Percentiles rank a stretch among this genome's conserved stretches.
These are phyloP conservation scores for Coniella lustricola DNA, from an alignment of 2,329 filamentous ascomycete genomes.

Conservation along the genomic window DNA sequence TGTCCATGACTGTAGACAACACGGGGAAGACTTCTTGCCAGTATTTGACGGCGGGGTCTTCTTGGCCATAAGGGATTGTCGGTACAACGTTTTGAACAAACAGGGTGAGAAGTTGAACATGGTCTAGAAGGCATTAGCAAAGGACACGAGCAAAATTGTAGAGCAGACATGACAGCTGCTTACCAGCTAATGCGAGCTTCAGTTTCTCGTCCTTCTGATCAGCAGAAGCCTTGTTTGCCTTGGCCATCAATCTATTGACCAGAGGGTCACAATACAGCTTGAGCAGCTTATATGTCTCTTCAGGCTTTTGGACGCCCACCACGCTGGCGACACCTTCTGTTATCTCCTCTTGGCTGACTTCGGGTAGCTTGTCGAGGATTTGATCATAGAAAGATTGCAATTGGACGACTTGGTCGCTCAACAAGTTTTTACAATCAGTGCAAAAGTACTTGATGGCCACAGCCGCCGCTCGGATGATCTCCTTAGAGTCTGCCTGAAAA, in stretches of 20 bases:
- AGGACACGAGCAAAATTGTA: no score
- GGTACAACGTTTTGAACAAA: slow-evolving; percentile 77
- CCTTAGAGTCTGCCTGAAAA: slow-evolving; percentile 80
- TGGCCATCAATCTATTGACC: slow-evolving; percentile 73
- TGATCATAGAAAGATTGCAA: slow-evolving; percentile 90
- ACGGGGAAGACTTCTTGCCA: slow-evolving; percentile 91
- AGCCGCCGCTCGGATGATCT: slow-evolving; percentile 85
- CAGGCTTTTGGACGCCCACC: slow-evolving; percentile 74
- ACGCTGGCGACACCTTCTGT: slow-evolving; percentile 93
- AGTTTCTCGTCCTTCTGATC: slow-evolving; percentile 49
- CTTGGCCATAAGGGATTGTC: slow-evolving; percentile 61
- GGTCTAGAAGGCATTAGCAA: slow-evolving; percentile 49
- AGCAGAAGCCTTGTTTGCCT: slow-evolving; percentile 78
- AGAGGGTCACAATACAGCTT: slow-evolving; percentile 93
- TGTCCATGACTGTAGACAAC: slow-evolving; percentile 77
- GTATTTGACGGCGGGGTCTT: slow-evolving; percentile 91
- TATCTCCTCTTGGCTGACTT: slow-evolving; percentile 86
- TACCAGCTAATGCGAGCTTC: slow-evolving; percentile 79
- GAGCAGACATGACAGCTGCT: no score
- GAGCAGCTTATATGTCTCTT: slow-evolving; percentile 75
- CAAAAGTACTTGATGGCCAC: slow-evolving; percentile 97
- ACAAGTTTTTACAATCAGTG: slow-evolving; percentile 81
- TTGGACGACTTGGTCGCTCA: slow-evolving; percentile 76
- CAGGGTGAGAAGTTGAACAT: slow-evolving; percentile 83
- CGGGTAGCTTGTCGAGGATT: slow-evolving; percentile 78